These are phyloP conservation scores for Naegleria gruberi DNA, from an alignment of 208 protist genomes.

Conservation along the genomic window DNA sequence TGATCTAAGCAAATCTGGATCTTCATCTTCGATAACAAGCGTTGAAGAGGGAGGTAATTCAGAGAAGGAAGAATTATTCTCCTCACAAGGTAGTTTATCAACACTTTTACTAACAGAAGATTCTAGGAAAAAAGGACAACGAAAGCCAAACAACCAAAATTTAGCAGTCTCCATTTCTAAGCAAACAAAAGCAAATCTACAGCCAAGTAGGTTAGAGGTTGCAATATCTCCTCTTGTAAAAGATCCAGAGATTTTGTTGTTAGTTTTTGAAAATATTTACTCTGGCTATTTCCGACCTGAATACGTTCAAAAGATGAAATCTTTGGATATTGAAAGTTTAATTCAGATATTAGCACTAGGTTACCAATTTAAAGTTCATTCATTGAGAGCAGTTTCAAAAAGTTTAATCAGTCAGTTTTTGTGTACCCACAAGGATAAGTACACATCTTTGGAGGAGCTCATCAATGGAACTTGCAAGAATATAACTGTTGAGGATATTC, in stretches of 20 bases:
- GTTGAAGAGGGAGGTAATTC: neutral
- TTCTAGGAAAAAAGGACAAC: neutral
- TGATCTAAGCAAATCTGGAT: neutral
- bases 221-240: neutral
- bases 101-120: neutral
- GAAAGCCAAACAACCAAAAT: neutral
- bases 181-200: neutral
- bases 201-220: neutral
- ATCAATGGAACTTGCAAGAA: neutral
- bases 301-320: neutral
- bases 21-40: neutral
- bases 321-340: neutral
- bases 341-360: neutral
- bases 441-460: neutral
- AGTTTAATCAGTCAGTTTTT: neutral
- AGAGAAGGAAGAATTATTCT: neutral
- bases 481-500: neutral
- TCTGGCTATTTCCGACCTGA: neutral
- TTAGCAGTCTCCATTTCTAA: neutral
- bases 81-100: neutral
- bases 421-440: neutral
- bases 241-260: neutral
- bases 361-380: neutral
- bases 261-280: slow-evolving; percentile 8
- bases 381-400: neutral